A percentile compares a stretch with the other conserved stretches of the same genome.
Conservation (phyloP, 2,329 filamentous ascomycete species). For the Phyllosticta capitalensis region DNA sequence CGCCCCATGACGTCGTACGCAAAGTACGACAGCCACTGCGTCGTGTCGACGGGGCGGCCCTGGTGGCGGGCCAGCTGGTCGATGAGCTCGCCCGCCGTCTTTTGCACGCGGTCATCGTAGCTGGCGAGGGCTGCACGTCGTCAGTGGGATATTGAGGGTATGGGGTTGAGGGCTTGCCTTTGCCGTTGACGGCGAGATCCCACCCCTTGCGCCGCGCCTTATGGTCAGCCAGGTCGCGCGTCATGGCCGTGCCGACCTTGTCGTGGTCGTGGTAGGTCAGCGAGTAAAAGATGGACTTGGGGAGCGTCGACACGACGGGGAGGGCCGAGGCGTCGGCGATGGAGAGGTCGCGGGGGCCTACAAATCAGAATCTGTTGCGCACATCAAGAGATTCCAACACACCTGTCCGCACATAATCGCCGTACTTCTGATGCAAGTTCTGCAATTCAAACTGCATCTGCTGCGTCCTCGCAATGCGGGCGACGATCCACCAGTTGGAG, state of each 20-base stretch:
- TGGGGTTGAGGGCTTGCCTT: slow-evolving; percentile 3
- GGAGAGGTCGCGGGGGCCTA: slow-evolving; percentile 3
- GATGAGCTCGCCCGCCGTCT: neutral
- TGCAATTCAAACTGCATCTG: slow-evolving; percentile 7
- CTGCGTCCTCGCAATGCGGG: neutral
- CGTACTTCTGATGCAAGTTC: slow-evolving; percentile 3
- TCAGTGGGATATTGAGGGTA: neutral
- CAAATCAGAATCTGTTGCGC: slow-evolving; percentile 21
- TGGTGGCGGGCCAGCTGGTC: neutral
- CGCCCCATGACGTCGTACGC: slow-evolving; percentile 45
- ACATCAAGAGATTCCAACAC: slow-evolving; percentile 16
- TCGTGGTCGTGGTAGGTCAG: slow-evolving; percentile 12
- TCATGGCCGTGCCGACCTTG: slow-evolving; percentile 19
- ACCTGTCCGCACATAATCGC: slow-evolving; percentile 13
- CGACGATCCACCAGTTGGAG: slow-evolving; percentile 19
- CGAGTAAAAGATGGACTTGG: neutral
- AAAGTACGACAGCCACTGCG: slow-evolving; percentile 26
- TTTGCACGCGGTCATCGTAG: neutral
- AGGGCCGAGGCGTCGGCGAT: slow-evolving; percentile 1
- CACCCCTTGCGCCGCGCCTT: slow-evolving; percentile 22
- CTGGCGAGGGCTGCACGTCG: neutral
- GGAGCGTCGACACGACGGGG: neutral
- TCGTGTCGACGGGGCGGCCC: neutral
- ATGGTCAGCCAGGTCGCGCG: slow-evolving; percentile 23
- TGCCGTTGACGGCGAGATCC: slow-evolving; percentile 26